These are phyloP conservation scores for Aspergillus alliaceus DNA, from an alignment of 2,329 filamentous ascomycete genomes.

Conservation along the genomic window DNA sequence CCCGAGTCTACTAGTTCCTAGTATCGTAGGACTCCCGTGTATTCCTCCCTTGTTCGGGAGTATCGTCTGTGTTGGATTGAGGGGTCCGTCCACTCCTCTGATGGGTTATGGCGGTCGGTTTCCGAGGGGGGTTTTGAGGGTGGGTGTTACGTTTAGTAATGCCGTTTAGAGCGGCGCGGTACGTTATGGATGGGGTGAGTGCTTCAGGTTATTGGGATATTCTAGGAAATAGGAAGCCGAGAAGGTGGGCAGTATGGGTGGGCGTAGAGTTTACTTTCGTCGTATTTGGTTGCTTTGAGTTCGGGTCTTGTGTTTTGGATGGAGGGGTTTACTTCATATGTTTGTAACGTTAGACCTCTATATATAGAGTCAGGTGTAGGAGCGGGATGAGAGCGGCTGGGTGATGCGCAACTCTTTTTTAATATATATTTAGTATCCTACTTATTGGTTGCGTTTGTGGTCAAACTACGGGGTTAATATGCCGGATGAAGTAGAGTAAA, in stretches of 20 bases:
- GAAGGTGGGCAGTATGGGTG: neutral
- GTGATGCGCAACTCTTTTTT: no score
- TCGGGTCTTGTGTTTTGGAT: neutral
- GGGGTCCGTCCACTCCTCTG: no score
- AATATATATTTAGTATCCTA: no score
- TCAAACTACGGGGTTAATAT: neutral
- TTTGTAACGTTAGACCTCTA: neutral
- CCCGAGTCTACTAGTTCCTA: no score
- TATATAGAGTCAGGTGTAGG: neutral
- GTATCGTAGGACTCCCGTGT: no score
- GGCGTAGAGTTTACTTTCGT: neutral
- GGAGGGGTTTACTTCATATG: neutral
- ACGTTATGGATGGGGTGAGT: neutral
- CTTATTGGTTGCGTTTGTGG: neutral
- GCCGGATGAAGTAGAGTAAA: neutral
- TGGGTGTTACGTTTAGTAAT: neutral
- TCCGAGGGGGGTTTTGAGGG: no score
- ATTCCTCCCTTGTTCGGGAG: no score
- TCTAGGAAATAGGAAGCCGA: no score
- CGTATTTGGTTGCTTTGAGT: neutral
- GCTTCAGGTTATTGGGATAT: neutral
- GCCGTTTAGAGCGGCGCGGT: neutral
- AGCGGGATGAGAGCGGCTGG: neutral
- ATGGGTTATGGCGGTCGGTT: no score
- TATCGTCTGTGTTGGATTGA: no score